Evolutionary conservation across 305 asterid species (phyloP).

Genomic region (Fraxinus angustifolia): DNA sequence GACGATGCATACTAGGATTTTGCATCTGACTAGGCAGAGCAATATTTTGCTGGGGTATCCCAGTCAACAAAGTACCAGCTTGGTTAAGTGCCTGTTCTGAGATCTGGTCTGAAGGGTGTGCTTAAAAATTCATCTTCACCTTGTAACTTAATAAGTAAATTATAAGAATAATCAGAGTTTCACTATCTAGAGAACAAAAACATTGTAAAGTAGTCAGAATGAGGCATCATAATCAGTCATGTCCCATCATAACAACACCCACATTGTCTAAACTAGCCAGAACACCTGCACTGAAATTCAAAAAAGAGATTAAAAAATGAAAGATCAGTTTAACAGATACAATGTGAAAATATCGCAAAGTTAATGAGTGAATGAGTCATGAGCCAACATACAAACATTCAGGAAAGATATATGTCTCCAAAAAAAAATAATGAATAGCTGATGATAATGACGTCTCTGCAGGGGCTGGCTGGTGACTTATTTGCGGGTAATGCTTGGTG

Average conservation of each 20-base stretch:
- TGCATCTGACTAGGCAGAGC: slow-evolving; percentile 60
- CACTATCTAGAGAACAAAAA: slow-evolving; percentile 20
- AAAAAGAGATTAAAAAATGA: neutral
- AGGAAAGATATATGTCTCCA: neutral
- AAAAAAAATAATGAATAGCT: neutral
- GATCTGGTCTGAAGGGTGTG: slow-evolving; percentile 69
- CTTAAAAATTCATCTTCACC: slow-evolving; percentile 64
- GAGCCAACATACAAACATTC: neutral
- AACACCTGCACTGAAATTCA: slow-evolving; percentile 32
- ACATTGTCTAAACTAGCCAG: slow-evolving; percentile 10
- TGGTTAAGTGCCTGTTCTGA: slow-evolving; percentile 74
- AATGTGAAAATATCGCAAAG: slow-evolving; percentile 8
- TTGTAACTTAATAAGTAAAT: slow-evolving; percentile 21
- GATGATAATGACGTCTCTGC: neutral
- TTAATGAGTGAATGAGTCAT: neutral
- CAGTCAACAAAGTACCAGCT: slow-evolving; percentile 51
- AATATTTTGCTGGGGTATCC: slow-evolving; percentile 59
- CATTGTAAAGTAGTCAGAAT: slow-evolving; percentile 19
- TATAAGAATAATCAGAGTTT: slow-evolving; percentile 23
- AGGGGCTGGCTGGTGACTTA: neutral
- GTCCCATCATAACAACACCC: slow-evolving; percentile 9
- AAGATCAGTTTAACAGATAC: neutral
- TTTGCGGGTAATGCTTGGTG: neutral
- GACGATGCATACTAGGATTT: slow-evolving; percentile 54
- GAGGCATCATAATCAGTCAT: slow-evolving; percentile 12